These are phyloP conservation scores for Phytophthora quininea DNA, from an alignment of 352 stramenopile genomes.

Conservation along the genomic window DNA sequence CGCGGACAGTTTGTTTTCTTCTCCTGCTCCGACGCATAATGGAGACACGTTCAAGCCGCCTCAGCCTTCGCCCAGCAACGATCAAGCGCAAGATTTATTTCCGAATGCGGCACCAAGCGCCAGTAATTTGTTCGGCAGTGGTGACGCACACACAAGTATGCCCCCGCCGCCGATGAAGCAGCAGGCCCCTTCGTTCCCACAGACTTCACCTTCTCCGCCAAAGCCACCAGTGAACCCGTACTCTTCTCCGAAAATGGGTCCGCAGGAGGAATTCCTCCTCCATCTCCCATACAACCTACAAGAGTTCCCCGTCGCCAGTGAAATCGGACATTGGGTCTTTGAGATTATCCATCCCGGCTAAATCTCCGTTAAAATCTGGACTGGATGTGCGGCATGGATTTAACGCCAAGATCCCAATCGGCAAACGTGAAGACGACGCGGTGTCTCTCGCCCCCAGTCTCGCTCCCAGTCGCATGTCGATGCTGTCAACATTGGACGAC, in stretches of 20 bases:
- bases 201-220: slow-evolving; percentile 5
- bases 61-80: slow-evolving; percentile 21
- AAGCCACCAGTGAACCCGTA: slow-evolving; percentile 17
- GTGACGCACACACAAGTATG: slow-evolving; percentile 5
- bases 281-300: slow-evolving; percentile 17
- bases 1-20: slow-evolving; percentile 37
- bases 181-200: slow-evolving; percentile 1
- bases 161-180: slow-evolving; percentile 13
- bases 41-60: slow-evolving; percentile 8
- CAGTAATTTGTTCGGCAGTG: slow-evolving; percentile 44
- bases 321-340: slow-evolving; percentile 27
- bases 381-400: slow-evolving; percentile 30
- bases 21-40: slow-evolving; percentile 26
- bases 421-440: slow-evolving; percentile 38
- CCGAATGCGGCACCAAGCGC: slow-evolving; percentile 34
- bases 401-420: slow-evolving; percentile 18
- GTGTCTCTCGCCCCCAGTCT: slow-evolving; percentile 41
- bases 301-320: slow-evolving; percentile 3
- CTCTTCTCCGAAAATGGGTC: slow-evolving; percentile 12
- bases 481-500: slow-evolving; percentile 60
- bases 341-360: slow-evolving; percentile 23
- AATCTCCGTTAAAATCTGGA: slow-evolving; percentile 27
- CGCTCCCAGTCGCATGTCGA: slow-evolving; percentile 39
- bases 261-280: slow-evolving; percentile 18
- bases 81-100: slow-evolving; percentile 43